Evolutionary conservation across 495 filamentous ascomycete genomes (phyloP).

Genomic region (Hypomontagnella monticulosa): DNA sequence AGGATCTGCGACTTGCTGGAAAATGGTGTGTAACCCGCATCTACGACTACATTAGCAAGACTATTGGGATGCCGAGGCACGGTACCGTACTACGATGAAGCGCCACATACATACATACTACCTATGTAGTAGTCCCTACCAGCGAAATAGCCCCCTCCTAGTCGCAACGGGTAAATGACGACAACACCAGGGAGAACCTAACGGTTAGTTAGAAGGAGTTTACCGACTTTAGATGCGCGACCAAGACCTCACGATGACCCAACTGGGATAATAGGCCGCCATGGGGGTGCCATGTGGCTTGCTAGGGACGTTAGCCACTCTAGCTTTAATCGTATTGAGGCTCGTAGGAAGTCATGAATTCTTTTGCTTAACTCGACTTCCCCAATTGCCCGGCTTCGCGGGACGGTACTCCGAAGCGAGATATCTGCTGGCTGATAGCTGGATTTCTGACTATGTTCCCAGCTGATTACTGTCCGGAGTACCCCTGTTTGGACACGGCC

Average conservation of each 20-base stretch:
- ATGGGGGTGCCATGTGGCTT: slow-evolving; percentile 26
- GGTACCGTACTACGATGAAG: not conserved
- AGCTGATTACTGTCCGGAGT: slow-evolving; percentile 24
- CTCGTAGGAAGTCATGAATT: slow-evolving; percentile 8
- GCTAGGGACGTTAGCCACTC: slow-evolving; percentile 12
- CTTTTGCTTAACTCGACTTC: slow-evolving; percentile 23
- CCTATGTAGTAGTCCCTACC: not conserved
- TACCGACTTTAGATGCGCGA: slow-evolving; percentile 7
- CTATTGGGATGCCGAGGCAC: slow-evolving; percentile 14
- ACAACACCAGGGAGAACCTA: slow-evolving; percentile 7
- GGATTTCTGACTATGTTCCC: slow-evolving; percentile 1
- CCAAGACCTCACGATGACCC: slow-evolving; percentile 26
- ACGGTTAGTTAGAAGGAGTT: slow-evolving; percentile 3
- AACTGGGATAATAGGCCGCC: slow-evolving; percentile 31
- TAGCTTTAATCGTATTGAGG: slow-evolving; percentile 22
- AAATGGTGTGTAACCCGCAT: not conserved
- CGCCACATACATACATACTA: too few relatives aligned
- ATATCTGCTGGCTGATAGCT: slow-evolving; percentile 26
- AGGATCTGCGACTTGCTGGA: slow-evolving; percentile 7
- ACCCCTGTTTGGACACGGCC: slow-evolving; percentile 13
- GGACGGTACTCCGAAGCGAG: slow-evolving; percentile 31
- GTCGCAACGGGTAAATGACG: slow-evolving; percentile 20
- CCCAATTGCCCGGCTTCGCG: slow-evolving; percentile 30
- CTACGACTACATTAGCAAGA: not conserved
- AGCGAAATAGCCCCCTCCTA: slow-evolving; percentile 4